A percentile compares a stretch with the other conserved stretches of the same genome.
phyloP scores from a whole-genome alignment of 75 land plant species.

The Ceratopteris richardii region DNA sequence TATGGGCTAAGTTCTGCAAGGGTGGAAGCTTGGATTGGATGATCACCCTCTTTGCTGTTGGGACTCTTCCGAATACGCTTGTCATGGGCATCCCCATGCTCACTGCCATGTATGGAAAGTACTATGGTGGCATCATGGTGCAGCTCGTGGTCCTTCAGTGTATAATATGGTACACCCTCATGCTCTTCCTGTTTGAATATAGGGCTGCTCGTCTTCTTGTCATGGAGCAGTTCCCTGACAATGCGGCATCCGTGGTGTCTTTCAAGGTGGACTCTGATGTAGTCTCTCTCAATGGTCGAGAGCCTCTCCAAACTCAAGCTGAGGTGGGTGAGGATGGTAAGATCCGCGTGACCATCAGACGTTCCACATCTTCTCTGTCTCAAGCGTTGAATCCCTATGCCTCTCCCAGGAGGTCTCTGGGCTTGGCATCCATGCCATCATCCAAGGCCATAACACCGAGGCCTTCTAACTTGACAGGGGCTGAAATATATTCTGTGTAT shows the following conservation, averaged over 20 bases:
- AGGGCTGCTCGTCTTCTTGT: slow-evolving; percentile 72
- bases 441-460: slow-evolving; percentile 51
- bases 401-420: slow-evolving; percentile 28
- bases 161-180: slow-evolving; percentile 88
- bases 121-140: slow-evolving; percentile 63
- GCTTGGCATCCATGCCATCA: slow-evolving; percentile 27
- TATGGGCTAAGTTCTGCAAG: slow-evolving; percentile 44
- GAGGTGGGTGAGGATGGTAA: slow-evolving; percentile 35
- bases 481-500: slow-evolving; percentile 63
- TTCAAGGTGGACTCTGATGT: slow-evolving; percentile 93
- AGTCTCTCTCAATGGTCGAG: slow-evolving; percentile 34
- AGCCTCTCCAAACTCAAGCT: slow-evolving; percentile 30
- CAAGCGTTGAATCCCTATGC: background rate
- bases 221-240: slow-evolving; percentile 88
- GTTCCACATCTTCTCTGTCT: slow-evolving; percentile 24
- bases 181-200: slow-evolving; percentile 87
- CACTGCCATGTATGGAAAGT: slow-evolving; percentile 78
- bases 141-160: slow-evolving; percentile 90
- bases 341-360: slow-evolving; percentile 25
- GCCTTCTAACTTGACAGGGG: slow-evolving; percentile 84
- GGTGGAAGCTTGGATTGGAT: slow-evolving; percentile 78
- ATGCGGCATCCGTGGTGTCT: slow-evolving; percentile 65
- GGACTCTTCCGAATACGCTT: slow-evolving; percentile 86
- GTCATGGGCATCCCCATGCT: slow-evolving; percentile 94
- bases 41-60: slow-evolving; percentile 78